Evolutionary conservation across 164 flowering plant genomes (phyloP).

Genomic region (Sedum album): DNA sequence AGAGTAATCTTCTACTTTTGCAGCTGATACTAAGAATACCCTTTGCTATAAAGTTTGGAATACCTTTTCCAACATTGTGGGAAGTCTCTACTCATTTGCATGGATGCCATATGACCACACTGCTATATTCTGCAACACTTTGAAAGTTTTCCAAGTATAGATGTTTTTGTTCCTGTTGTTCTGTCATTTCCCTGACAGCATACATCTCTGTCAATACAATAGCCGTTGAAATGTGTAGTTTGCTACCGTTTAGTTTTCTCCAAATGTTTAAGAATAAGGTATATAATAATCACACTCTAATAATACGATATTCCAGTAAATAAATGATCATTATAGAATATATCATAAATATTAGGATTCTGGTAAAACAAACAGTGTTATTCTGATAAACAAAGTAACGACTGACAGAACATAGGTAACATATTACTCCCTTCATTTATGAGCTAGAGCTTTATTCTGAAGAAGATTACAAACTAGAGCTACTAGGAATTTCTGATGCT

Average conservation of each 20-base stretch:
- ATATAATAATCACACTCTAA: too few species aligned
- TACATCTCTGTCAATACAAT: neutral
- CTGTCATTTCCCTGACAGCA: neutral
- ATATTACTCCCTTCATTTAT: neutral
- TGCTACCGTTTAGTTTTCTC: too few species aligned
- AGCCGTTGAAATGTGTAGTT: too few species aligned
- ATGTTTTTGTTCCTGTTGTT: neutral
- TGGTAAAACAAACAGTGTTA: too few species aligned
- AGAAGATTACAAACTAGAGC: neutral
- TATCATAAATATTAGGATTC: too few species aligned
- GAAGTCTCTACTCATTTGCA: neutral
- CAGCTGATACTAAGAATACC: neutral
- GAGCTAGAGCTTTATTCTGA: neutral
- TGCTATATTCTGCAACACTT: neutral
- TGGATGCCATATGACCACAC: neutral
- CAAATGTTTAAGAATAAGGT: too few species aligned
- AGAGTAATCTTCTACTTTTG: too few species aligned
- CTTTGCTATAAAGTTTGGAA: slow-evolving; percentile 5
- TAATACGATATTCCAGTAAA: too few species aligned
- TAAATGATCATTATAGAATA: too few species aligned
- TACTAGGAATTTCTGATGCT: neutral
- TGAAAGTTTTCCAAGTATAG: neutral
- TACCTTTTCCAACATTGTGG: slow-evolving; percentile 1
- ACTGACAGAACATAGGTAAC: neutral
- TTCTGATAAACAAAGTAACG: neutral